A percentile compares a stretch with the other conserved stretches of the same genome.
Conservation (phyloP, 352 stramenopile genomes). For the Thalassiosira hispida region DNA sequence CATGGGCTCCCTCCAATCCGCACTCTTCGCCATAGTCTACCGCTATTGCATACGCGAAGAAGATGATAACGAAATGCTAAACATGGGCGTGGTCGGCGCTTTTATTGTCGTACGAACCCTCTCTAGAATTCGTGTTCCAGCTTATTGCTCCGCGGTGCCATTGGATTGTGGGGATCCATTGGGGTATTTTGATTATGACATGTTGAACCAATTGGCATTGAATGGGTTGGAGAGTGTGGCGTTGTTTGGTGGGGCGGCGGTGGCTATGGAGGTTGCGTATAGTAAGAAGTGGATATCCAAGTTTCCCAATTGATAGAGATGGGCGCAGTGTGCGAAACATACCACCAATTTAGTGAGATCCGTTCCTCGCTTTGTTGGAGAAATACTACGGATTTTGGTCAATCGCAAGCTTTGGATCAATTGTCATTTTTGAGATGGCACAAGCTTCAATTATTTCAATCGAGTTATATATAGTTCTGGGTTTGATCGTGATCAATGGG, state of each 20-base stretch:
- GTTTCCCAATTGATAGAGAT: constrained; percentile 62
- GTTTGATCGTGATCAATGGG: too few species aligned
- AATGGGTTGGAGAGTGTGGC: constrained; percentile 68
- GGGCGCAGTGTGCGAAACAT: too few species aligned
- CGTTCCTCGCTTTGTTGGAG: too few species aligned
- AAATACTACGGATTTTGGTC: too few species aligned
- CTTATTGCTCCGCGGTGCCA: constrained; percentile 64
- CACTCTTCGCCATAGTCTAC: constrained; percentile 83
- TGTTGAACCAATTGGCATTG: constrained; percentile 64
- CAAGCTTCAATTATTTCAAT: too few species aligned
- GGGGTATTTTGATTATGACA: constrained; percentile 78
- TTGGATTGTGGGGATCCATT: constrained; percentile 74
- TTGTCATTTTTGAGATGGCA: too few species aligned
- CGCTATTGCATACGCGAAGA: constrained; percentile 70
- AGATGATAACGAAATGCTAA: constrained; percentile 76
- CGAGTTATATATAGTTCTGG: too few species aligned
- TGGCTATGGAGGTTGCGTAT: constrained; percentile 70
- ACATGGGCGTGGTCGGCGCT: constrained; percentile 69
- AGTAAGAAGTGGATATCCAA: constrained; percentile 59
- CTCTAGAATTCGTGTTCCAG: constrained; percentile 55
- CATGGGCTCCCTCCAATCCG: constrained; percentile 61
- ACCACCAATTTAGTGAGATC: too few species aligned
- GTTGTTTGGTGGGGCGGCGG: constrained; percentile 69
- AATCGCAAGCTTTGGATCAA: too few species aligned
- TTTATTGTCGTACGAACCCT: constrained; percentile 75